Conservation (phyloP, 768 basidiomycete species). For the Tricholoma bakamatsutake region DNA sequence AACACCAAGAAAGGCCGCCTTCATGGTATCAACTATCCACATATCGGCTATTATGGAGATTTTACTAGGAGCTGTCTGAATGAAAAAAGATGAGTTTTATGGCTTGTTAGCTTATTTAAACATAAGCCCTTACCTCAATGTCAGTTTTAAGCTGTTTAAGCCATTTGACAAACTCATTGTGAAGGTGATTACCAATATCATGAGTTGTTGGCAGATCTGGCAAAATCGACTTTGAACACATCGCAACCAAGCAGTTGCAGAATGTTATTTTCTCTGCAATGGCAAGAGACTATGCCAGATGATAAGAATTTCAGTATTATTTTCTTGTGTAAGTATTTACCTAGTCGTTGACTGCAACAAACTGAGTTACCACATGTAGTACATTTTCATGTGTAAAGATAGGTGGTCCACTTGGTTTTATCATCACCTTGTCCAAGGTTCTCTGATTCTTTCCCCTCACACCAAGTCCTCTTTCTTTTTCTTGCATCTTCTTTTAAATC, state of each 20-base stretch:
- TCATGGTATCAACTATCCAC: constrained; percentile 1
- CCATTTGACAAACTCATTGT: constrained; percentile 10
- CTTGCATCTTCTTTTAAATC: too few relatives aligned
- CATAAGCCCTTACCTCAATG: background rate
- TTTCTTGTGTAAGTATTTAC: too few relatives aligned
- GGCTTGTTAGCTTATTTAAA: background rate
- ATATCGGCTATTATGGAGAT: constrained; percentile 11
- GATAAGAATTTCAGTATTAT: too few relatives aligned
- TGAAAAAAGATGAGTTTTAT: background rate
- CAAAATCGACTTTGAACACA: background rate
- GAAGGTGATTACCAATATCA: constrained; percentile 10
- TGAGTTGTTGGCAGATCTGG: constrained; percentile 1
- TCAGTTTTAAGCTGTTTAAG: constrained; percentile 6
- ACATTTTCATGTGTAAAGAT: too few relatives aligned
- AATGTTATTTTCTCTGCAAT: constrained; percentile 2
- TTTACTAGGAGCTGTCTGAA: constrained; percentile 13
- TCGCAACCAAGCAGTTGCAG: background rate
- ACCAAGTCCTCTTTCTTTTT: background rate
- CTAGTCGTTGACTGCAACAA: too few relatives aligned
- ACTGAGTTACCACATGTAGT: too few relatives aligned
- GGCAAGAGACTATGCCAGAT: too few relatives aligned
- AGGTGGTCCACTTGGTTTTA: too few relatives aligned
- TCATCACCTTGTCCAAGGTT: too few relatives aligned
- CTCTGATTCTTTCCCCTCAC: too few relatives aligned
- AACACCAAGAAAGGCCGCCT: constrained; percentile 7